Evolutionary conservation across 345 rosid species (phyloP), one percentile per base, ranked within the genome.

Genomic region (Turnera subulata): DNA sequence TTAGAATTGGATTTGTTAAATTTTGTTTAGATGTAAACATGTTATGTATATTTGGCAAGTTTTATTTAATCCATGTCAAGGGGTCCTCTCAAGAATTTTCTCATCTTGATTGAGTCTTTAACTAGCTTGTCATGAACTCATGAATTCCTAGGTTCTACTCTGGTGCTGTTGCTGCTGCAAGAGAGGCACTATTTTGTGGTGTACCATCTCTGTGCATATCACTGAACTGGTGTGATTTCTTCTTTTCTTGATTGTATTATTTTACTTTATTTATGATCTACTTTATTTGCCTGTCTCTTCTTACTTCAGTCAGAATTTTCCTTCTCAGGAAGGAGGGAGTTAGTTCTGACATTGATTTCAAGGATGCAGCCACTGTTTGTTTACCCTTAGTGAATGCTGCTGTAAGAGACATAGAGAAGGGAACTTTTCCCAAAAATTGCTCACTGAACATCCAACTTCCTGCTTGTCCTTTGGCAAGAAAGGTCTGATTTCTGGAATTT

Each of bases 201-300:
- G 59, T 63, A 23, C 67, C 67, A n/a, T 45, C 59, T 54, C 52
- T 63, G 6, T 63, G 46, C 57, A 33, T 53, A 63, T 63, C 67
- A 15, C 11, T 63, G 46, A 54, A 63, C 67, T 63, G 67, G 67
- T 54, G 6, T 29, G 20, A 18, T 2, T 4, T 38, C n/a, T n/a
- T n/a, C n/a, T 18, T 44, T 58, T 45, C 26, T 19, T 11, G 18
- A 21, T 13, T 33, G n/a, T n/a, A n/a, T n/a, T 12, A 1, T 14
- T 56, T 43, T 40, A 1, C 7, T 45, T 5, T 24, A 37, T 20
- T 2, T 2, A 13, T 29, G 32, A 39, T 15, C 17, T 14, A 12
- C 17, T 29, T 33, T 20, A n/a, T 6, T 20, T 18, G 37, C 46
- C 32, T 16, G 14, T 46, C 6, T 11, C 7, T 58, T 46, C 44